Evolutionary conservation across 2,329 filamentous ascomycete genomes (phyloP), one percentile per base, ranked within the genome.

Genomic region (Nothophoma quercina): DNA sequence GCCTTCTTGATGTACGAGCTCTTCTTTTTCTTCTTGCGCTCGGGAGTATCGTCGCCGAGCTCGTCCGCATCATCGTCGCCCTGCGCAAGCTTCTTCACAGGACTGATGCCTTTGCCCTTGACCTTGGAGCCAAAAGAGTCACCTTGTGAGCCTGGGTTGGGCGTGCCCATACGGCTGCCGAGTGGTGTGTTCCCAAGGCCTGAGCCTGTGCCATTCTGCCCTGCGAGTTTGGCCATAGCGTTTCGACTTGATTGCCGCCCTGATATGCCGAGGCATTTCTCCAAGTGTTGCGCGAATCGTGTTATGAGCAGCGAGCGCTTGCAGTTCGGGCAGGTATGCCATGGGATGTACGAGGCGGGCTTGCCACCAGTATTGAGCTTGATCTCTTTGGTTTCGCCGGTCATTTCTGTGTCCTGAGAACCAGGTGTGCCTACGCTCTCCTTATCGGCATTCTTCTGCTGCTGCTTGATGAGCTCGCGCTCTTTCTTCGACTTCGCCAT

Each of bases 401-500:
- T 65, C 60, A 73, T 71, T 35, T 75, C 72, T 10, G 72, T 75
- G 51, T 79, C 77, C 53, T 79, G 76, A 18, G 70, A 75, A 21
- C 74, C 77, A 1, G 79, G 78, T 18, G 78, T 80, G 40, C 75
- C 76, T 16, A 77, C 73, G 36, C 70, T 75, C 58, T 76, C 77
- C 55, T 77, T 77, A 43, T 77, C 74, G 18, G 68, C 67, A 39
- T 71, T 69, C 60, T 74, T 74, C 55, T 76, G 66, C 64, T 77
- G 70, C 59, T 77, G 64, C 67, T 76, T 72, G 49, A 75, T 69
- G 44, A 77, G 66, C 71, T 86, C 84, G 78, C 87, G 86, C 71
- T 87, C 88, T 80, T 90, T 91, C 82, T 76, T 81, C 62, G 88
- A 91, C 79, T 89, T 90, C 55, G 88, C 89, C 55, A 88, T 83